Evolutionary conservation across 352 stramenopile species (phyloP), one percentile per base, ranked within the genome.

Genomic region (Phytophthora hybrid): DNA sequence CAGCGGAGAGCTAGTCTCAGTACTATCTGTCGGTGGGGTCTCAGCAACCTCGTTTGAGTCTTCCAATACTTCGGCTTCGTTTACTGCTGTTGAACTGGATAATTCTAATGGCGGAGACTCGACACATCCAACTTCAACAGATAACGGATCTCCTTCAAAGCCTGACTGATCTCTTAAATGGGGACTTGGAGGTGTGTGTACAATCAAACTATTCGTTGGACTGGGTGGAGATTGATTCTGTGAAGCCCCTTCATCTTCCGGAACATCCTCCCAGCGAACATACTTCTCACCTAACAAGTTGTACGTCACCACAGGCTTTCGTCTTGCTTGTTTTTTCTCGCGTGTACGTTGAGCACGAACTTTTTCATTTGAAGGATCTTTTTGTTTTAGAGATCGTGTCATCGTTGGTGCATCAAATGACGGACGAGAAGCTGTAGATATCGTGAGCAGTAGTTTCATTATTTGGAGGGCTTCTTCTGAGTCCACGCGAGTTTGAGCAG

Each of bases 201-300:
- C 60, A 21, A 65, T 31, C 4, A 77, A 55, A 65, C 21, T 73
- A 16, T 37, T 80, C 14, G 41, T 63, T 26, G 59, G 54, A 41
- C 64, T 74, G 11, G 52, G 4, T 51, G 63, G 23, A 2, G 21
- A 62, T 66, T 71, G 63, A 59, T 69, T 77, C 7, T 41, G 54
- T 3, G 19, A 34, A n/a, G 4, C 3, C 0, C 9, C 37, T 41
- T 51, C 2, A 10, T 77, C 39, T 51, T 68, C 7, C 55, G 49
- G 44, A 3, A 44, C 31, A 32, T 71, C 44, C 14, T 87, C 73
- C 84, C 84, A 93, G 21, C 76, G 81, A 63, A 92, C 78, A 8
- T 70, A 80, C 44, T 91, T 92, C 56, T 93, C 87, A 5, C 87
- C 87, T 5, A 93, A 74, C 18, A 85, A 75, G 55, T 92, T 93